Evolutionary conservation across 208 protist genomes (phyloP).

Genomic region (Leishmania guyanensis): DNA sequence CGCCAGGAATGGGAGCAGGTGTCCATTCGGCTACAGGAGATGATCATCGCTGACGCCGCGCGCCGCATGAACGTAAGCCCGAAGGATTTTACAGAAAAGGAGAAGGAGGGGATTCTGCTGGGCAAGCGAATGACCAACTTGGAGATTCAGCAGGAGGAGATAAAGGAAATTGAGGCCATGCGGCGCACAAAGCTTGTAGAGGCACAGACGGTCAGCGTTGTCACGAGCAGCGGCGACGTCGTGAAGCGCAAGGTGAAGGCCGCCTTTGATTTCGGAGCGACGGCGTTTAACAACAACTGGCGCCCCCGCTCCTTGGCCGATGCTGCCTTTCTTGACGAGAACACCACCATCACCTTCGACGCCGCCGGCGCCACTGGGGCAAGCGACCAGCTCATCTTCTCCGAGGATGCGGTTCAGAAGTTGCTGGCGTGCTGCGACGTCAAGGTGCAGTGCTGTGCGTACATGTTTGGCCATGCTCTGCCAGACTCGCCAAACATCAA

Average conservation of each 20-base stretch:
- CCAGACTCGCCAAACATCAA: slow-evolving; percentile 85
- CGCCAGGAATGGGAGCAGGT: slow-evolving; percentile 99
- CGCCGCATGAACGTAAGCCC: slow-evolving; percentile 99
- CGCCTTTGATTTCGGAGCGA: slow-evolving; percentile 84
- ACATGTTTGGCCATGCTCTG: slow-evolving; percentile 87
- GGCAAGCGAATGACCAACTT: slow-evolving; percentile 99
- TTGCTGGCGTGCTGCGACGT: slow-evolving; percentile 83
- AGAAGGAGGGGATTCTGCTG: slow-evolving; percentile 99
- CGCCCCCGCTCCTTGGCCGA: slow-evolving; percentile 78
- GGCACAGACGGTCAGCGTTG: slow-evolving; percentile 61
- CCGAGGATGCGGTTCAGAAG: slow-evolving; percentile 75
- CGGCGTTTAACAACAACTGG: slow-evolving; percentile 77
- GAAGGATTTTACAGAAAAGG: slow-evolving; percentile 98
- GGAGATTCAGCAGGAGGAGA: slow-evolving; percentile 98
- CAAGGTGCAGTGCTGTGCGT: slow-evolving; percentile 80
- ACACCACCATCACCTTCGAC: slow-evolving; percentile 65
- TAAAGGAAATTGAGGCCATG: slow-evolving; percentile 98
- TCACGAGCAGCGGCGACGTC: slow-evolving; percentile 67
- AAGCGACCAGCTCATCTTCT: slow-evolving; percentile 87
- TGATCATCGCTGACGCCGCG: slow-evolving; percentile 99
- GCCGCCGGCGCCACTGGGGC: slow-evolving; percentile 53
- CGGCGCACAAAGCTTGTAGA: slow-evolving; percentile 84
- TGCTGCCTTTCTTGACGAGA: slow-evolving; percentile 76
- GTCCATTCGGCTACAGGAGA: slow-evolving; percentile 99
- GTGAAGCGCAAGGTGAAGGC: slow-evolving; percentile 82